These are phyloP conservation scores for Saturnispora kantuleensis DNA, from an alignment of 805 yeast species.

Conservation along the genomic window DNA sequence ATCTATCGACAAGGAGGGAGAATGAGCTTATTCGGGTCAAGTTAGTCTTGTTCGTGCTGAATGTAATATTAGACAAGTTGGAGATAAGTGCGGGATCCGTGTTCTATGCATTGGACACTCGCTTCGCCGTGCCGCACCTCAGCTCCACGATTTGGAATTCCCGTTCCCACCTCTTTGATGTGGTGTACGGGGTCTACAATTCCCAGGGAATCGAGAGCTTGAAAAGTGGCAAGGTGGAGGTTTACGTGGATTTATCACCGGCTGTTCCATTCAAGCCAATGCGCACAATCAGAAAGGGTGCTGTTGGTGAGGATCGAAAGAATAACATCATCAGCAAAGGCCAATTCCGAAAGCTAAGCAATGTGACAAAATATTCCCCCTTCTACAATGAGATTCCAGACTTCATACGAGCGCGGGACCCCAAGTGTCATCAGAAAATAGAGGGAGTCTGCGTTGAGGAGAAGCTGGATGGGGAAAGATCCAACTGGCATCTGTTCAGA, in stretches of 20 bases:
- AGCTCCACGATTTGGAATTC: slow-evolving; percentile 8
- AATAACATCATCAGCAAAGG: slow-evolving; percentile 16
- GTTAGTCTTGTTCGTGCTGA: neutral
- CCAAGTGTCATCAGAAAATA: slow-evolving; percentile 20
- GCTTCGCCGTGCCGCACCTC: neutral
- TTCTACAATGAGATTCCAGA: slow-evolving; percentile 52
- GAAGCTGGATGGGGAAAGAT: slow-evolving; percentile 89
- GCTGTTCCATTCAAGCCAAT: slow-evolving; percentile 67
- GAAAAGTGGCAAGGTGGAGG: slow-evolving; percentile 40
- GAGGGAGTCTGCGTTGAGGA: slow-evolving; percentile 64
- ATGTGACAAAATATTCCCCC: slow-evolving; percentile 6
- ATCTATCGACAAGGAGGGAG: neutral
- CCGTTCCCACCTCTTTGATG: slow-evolving; percentile 10
- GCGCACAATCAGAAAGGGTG: slow-evolving; percentile 41
- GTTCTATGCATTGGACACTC: slow-evolving; percentile 1
- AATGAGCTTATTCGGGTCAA: neutral
- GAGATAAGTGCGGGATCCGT: neutral
- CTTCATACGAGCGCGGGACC: slow-evolving; percentile 47
- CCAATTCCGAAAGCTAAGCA: neutral
- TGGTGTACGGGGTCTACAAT: slow-evolving; percentile 7
- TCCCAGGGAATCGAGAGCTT: slow-evolving; percentile 6
- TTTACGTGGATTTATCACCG: slow-evolving; percentile 26
- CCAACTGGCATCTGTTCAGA: slow-evolving; percentile 61
- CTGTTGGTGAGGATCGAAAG: slow-evolving; percentile 36
- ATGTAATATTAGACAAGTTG: slow-evolving; percentile 1